Evolutionary conservation across 2,329 filamentous ascomycete genomes (phyloP).

Genomic region (Tolypocladium sp.): DNA sequence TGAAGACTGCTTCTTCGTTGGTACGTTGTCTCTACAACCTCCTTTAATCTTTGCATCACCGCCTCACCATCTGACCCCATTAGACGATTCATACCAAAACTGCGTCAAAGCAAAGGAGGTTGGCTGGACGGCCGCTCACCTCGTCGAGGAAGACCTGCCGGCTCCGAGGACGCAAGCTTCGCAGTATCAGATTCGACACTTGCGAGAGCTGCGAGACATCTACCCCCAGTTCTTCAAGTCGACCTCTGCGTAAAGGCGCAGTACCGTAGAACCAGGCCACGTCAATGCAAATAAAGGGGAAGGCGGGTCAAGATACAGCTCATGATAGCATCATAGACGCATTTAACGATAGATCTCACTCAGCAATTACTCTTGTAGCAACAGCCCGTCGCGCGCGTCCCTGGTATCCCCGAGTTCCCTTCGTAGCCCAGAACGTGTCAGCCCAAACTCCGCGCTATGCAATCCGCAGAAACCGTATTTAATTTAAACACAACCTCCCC

Average conservation of each 20-base stretch:
- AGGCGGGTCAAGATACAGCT: neutral
- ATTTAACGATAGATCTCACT: neutral
- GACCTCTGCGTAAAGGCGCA: constrained; percentile 6
- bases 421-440: neutral
- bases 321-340: neutral
- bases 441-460: constrained; percentile 19
- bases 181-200: constrained; percentile 63
- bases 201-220: constrained; percentile 64
- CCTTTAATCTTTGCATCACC: neutral
- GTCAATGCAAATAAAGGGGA: no score
- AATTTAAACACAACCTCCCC: neutral
- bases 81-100: constrained; percentile 83
- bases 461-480: neutral
- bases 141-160: constrained; percentile 68
- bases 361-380: neutral
- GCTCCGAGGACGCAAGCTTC: constrained; percentile 56
- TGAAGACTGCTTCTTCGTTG: constrained; percentile 84
- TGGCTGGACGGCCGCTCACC: constrained; percentile 80
- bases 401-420: no score
- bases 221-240: constrained; percentile 84
- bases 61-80: constrained; percentile 1
- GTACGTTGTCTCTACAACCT: constrained; percentile 38
- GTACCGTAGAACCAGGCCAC: neutral
- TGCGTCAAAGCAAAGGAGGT: constrained; percentile 66
- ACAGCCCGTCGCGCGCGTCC: neutral